Percentiles rank a stretch among this genome's conserved stretches.
These are phyloP conservation scores for Phellopilus nigrolimitatus DNA, from an alignment of 1,284 basidiomycete genomes.

Conservation along the genomic window DNA sequence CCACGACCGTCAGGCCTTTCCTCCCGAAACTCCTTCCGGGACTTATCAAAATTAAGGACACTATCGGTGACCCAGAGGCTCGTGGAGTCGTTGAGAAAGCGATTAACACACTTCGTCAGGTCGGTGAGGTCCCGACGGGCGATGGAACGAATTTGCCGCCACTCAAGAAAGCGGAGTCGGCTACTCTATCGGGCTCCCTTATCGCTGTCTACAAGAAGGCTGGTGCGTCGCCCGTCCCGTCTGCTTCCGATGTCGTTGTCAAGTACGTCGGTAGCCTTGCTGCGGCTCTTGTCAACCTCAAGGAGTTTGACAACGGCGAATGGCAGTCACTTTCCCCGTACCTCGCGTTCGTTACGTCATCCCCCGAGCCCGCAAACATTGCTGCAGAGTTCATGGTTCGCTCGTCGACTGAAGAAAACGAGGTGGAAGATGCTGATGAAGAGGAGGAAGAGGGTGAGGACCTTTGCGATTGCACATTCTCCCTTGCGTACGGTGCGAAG, in stretches of 20 bases:
- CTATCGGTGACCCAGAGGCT: slow-evolving; percentile 94
- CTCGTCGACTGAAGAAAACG: slow-evolving; percentile 76
- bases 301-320: slow-evolving; percentile 87
- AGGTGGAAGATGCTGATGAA: slow-evolving; percentile 66
- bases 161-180: slow-evolving; percentile 69
- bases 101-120: slow-evolving; percentile 89
- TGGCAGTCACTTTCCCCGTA: slow-evolving; percentile 85
- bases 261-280: slow-evolving; percentile 79
- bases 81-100: slow-evolving; percentile 86
- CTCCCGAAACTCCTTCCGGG: slow-evolving; percentile 92
- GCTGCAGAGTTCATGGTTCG: slow-evolving; percentile 85
- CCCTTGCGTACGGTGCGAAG: slow-evolving; percentile 97
- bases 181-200: slow-evolving; percentile 62
- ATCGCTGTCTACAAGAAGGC: slow-evolving; percentile 81
- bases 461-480: slow-evolving; percentile 98
- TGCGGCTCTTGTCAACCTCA: slow-evolving; percentile 81
- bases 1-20: slow-evolving; percentile 94
- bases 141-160: slow-evolving; percentile 90
- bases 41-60: slow-evolving; percentile 88
- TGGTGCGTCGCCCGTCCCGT: slow-evolving; percentile 50
- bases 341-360: slow-evolving; percentile 62
- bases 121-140: slow-evolving; percentile 80
- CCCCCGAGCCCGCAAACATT: slow-evolving; percentile 65
- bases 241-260: slow-evolving; percentile 54
- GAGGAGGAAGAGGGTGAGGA: slow-evolving; percentile 98